Evolutionary conservation across 768 basidiomycete genomes (phyloP).

Genomic region (Tricholomella constricta): DNA sequence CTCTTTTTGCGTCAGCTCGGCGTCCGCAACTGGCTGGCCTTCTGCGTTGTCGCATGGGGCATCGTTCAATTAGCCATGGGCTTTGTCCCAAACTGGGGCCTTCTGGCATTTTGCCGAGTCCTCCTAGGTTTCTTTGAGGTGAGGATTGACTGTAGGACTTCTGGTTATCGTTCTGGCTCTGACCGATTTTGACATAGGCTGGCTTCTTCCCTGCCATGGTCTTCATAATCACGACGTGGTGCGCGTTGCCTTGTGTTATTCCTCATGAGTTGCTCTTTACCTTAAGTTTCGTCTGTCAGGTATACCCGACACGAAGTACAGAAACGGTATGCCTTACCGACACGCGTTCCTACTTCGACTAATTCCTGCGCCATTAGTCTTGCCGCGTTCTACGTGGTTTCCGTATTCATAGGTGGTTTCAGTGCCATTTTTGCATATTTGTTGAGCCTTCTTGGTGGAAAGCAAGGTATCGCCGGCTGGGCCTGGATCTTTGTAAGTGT

Average conservation of each 20-base stretch:
- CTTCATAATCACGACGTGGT: constrained; percentile 54
- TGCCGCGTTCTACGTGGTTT: constrained; percentile 48
- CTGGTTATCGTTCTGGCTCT: neutral
- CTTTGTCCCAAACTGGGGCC: constrained; percentile 44
- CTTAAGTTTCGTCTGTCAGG: constrained; percentile 28
- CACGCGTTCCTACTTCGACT: neutral
- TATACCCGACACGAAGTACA: constrained; percentile 55
- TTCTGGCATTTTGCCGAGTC: constrained; percentile 40
- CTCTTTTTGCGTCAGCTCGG: constrained; percentile 44
- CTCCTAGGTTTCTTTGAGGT: constrained; percentile 49
- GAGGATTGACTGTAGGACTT: neutral
- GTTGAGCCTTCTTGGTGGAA: constrained; percentile 43
- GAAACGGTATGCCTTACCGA: constrained; percentile 36
- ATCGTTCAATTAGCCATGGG: constrained; percentile 47
- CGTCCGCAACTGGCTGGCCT: constrained; percentile 41
- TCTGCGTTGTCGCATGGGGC: constrained; percentile 48
- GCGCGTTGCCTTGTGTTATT: constrained; percentile 2
- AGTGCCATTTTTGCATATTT: constrained; percentile 50
- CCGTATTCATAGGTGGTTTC: constrained; percentile 46
- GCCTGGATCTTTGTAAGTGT: constrained; percentile 53
- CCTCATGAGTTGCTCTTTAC: neutral
- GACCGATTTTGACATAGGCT: constrained; percentile 30
- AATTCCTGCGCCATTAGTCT: constrained; percentile 31
- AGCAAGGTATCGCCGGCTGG: constrained; percentile 46
- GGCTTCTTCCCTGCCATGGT: constrained; percentile 53